Conservation (phyloP, 306 rosid genomes). For the Quillaja saponaria region DNA sequence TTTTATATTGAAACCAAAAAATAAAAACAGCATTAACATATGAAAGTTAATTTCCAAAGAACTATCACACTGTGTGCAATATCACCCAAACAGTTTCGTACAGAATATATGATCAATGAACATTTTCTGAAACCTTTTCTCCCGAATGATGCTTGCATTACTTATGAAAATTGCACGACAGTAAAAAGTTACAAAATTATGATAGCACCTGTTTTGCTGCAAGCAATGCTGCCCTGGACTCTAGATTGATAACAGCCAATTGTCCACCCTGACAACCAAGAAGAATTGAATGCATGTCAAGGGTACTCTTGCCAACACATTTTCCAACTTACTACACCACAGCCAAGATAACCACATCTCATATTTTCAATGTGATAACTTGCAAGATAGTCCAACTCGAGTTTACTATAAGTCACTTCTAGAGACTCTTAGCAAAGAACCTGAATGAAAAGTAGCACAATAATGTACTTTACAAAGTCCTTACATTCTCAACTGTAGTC, state of each 20-base stretch:
- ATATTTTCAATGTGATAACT: no score
- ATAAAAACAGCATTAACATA: conserved; percentile 8
- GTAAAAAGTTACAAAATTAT: conserved; percentile 16
- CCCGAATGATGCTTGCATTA: conserved; percentile 16
- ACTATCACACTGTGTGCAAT: conserved; percentile 7
- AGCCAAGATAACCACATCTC: no score
- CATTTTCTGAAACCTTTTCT: neutral
- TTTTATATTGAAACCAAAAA: conserved; percentile 8
- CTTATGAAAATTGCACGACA: conserved; percentile 20
- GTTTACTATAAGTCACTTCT: no score
- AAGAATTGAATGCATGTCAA: conserved; percentile 28
- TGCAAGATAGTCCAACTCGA: no score
- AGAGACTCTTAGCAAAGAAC: no score
- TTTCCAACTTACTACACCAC: neutral
- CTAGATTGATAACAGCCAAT: conserved; percentile 70
- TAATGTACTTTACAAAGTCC: no score
- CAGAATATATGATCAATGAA: neutral
- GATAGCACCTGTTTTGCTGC: conserved; percentile 78
- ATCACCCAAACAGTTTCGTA: neutral
- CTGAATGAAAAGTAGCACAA: no score
- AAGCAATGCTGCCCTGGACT: conserved; percentile 85
- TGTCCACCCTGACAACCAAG: conserved; percentile 81
- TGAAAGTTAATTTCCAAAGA: conserved; percentile 15
- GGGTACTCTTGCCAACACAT: conserved; percentile 16
- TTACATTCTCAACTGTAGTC: no score